Conservation (phyloP, 2,329 filamentous ascomycete genomes). For the Acrodontium crateriforme region DNA sequence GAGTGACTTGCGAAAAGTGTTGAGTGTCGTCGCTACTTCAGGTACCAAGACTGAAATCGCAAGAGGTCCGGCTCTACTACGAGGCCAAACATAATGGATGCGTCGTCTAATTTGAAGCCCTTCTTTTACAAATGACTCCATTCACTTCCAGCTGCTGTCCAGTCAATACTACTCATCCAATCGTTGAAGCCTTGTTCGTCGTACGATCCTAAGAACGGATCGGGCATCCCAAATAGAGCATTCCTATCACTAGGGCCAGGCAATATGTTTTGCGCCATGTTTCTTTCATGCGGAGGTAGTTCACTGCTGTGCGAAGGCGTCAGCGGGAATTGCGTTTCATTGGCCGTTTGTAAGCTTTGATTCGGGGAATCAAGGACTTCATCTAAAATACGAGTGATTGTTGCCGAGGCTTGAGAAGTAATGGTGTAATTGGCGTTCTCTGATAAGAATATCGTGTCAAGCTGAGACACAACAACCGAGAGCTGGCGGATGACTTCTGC, state of each 20-base stretch:
- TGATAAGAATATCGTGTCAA: constrained; percentile 9
- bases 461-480: constrained; percentile 9
- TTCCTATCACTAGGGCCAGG: background rate
- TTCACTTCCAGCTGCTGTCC: background rate
- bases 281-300: too few species aligned
- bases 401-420: constrained; percentile 8
- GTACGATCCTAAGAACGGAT: background rate
- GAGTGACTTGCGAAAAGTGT: too few species aligned
- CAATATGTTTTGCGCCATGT: too few species aligned
- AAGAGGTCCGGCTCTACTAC: too few species aligned
- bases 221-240: background rate
- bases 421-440: constrained; percentile 10
- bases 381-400: constrained; percentile 8
- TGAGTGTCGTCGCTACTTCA: too few species aligned
- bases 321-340: background rate
- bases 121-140: background rate
- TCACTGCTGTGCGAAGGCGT: background rate
- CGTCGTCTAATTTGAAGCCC: background rate
- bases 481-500: constrained; percentile 9
- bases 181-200: constrained; percentile 1
- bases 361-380: constrained; percentile 7
- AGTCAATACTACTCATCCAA: constrained; percentile 1
- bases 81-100: too few species aligned
- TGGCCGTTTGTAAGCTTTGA: too few species aligned
- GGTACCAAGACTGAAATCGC: too few species aligned